These are phyloP conservation scores for Fusarium temperatum DNA, from an alignment of 2,329 filamentous ascomycete genomes.

Conservation along the genomic window DNA sequence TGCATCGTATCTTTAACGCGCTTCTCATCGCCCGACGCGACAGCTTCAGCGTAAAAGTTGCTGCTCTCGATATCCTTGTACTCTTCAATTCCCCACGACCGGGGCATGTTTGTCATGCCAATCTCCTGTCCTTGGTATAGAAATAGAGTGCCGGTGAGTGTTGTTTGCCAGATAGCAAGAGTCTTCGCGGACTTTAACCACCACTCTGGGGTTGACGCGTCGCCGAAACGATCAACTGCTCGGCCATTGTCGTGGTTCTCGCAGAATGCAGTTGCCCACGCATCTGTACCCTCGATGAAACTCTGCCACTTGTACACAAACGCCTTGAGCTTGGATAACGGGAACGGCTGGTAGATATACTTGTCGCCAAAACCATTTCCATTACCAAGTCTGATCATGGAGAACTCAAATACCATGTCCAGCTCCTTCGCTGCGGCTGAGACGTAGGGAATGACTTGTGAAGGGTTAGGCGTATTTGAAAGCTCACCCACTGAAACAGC, in stretches of 20 bases:
- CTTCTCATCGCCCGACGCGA: constrained; percentile 47
- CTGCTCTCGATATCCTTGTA: constrained; percentile 64
- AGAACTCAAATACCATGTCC: constrained; percentile 70
- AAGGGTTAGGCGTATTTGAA: constrained; percentile 62
- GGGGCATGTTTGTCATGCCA: constrained; percentile 66
- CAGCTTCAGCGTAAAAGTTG: constrained; percentile 60
- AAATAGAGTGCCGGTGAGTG: constrained; percentile 63
- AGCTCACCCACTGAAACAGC: constrained; percentile 72
- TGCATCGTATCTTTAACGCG: constrained; percentile 57
- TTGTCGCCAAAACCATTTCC: constrained; percentile 57
- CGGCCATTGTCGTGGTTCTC: constrained; percentile 73
- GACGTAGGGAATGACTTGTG: constrained; percentile 64
- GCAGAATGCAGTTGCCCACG: constrained; percentile 68
- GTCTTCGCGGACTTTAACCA: constrained; percentile 61
- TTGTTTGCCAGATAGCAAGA: constrained; percentile 59
- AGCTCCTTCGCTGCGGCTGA: constrained; percentile 61
- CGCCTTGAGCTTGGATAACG: constrained; percentile 55
- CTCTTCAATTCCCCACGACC: constrained; percentile 59
- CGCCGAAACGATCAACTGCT: constrained; percentile 63
- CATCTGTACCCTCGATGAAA: constrained; percentile 59
- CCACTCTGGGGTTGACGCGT: constrained; percentile 53
- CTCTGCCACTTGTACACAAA: constrained; percentile 59
- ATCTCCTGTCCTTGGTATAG: constrained; percentile 70
- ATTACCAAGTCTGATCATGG: constrained; percentile 63
- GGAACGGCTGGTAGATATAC: constrained; percentile 61